A percentile compares a stretch with the other conserved stretches of the same genome.
Conservation (phyloP, 2,329 filamentous ascomycete species). For the Fusarium hostae region DNA sequence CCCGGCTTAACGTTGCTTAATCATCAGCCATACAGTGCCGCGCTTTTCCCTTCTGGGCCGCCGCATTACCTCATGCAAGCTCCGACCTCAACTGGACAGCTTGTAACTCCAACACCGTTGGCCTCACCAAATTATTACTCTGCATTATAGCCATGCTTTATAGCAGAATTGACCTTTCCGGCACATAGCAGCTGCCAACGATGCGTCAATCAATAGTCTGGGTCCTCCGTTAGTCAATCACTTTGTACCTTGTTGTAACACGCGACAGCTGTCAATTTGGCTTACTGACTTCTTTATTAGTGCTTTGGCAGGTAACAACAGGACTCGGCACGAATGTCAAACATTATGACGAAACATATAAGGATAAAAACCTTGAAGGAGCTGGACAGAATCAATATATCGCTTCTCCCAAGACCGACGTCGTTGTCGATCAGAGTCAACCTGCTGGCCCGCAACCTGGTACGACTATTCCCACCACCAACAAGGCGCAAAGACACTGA, state of each 20-base stretch:
- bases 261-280: slow-evolving; percentile 34
- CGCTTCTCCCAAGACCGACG: slow-evolving; percentile 46
- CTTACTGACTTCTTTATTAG: slow-evolving; percentile 48
- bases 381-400: slow-evolving; percentile 48
- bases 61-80: slow-evolving; percentile 46
- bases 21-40: background rate
- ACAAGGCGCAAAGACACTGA: slow-evolving; percentile 22
- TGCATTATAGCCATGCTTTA: slow-evolving; percentile 47
- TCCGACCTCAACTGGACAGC: slow-evolving; percentile 46
- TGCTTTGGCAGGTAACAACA: slow-evolving; percentile 59
- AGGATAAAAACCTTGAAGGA: slow-evolving; percentile 45
- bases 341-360: slow-evolving; percentile 49
- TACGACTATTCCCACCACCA: slow-evolving; percentile 39
- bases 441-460: slow-evolving; percentile 51
- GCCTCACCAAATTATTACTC: slow-evolving; percentile 25
- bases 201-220: slow-evolving; percentile 56
- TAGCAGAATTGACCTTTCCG: slow-evolving; percentile 35
- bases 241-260: slow-evolving; percentile 19
- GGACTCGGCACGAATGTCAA: slow-evolving; percentile 54
- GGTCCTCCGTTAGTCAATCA: slow-evolving; percentile 52
- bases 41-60: slow-evolving; percentile 20
- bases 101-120: slow-evolving; percentile 42
- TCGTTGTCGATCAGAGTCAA: slow-evolving; percentile 44
- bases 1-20: slow-evolving; percentile 4
- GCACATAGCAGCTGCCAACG: slow-evolving; percentile 51